phyloP scores from a whole-genome alignment of 1,139 yeast species.

The Citeromyces hawaiiensis region DNA sequence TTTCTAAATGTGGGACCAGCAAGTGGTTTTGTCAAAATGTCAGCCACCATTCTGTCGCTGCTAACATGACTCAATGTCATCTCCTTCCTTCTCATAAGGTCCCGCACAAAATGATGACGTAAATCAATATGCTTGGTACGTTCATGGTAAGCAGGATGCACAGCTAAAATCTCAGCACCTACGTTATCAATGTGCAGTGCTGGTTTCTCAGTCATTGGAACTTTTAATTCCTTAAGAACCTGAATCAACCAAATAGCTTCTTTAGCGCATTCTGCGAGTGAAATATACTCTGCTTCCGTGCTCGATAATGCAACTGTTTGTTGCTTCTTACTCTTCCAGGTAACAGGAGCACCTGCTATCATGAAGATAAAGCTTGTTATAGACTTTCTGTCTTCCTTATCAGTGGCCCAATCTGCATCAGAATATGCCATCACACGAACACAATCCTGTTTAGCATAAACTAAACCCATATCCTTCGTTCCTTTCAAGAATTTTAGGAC shows the following conservation, averaged over 20 bases:
- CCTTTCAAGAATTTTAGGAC: conserved; percentile 7
- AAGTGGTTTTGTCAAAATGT: conserved; percentile 4
- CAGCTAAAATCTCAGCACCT: conserved; percentile 7
- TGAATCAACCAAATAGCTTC: conserved; percentile 4
- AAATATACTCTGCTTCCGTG: conserved; percentile 7
- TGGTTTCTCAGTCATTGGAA: background rate
- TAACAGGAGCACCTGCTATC: conserved; percentile 1
- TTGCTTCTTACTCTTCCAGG: conserved; percentile 1
- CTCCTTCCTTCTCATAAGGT: background rate
- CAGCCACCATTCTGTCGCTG: conserved; percentile 4
- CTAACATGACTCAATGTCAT: conserved; percentile 2
- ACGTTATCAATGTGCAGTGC: conserved; percentile 7
- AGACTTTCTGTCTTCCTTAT: conserved; percentile 6
- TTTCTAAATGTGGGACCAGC: conserved; percentile 3
- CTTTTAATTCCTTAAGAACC: background rate
- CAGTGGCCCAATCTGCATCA: conserved; percentile 8
- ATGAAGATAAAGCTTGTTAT: conserved; percentile 8
- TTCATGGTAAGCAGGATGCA: conserved; percentile 7
- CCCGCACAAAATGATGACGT: conserved; percentile 6
- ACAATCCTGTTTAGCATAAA: conserved; percentile 1
- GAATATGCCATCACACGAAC: conserved; percentile 5
- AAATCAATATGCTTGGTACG: conserved; percentile 9
- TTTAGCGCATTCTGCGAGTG: conserved; percentile 4
- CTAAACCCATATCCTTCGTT: conserved; percentile 4
- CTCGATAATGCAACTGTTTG: conserved; percentile 4